Conservation (phyloP, 208 protist genomes). For the Phytomonas sp. region DNA sequence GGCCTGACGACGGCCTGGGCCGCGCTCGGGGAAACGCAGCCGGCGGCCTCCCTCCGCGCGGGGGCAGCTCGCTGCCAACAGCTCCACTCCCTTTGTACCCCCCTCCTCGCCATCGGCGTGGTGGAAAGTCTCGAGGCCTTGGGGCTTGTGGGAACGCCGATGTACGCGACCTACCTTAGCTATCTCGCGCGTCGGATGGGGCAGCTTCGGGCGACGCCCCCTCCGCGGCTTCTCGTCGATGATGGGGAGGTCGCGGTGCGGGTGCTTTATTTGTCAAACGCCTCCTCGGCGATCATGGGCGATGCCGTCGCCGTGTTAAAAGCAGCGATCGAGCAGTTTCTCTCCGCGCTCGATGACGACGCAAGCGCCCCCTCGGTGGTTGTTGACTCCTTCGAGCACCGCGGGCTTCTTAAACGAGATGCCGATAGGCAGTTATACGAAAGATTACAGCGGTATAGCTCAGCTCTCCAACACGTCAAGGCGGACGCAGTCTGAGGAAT, state of each 20-base stretch:
- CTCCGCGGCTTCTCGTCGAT: slow-evolving; percentile 12
- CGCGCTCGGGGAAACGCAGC: slow-evolving; percentile 14
- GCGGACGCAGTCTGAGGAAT: slow-evolving; percentile 3
- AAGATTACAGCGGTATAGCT: slow-evolving; percentile 37
- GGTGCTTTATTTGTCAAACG: slow-evolving; percentile 18
- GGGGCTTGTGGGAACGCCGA: slow-evolving; percentile 10
- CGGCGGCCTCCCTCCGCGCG: too few relatives aligned
- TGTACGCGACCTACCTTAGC: slow-evolving; percentile 16
- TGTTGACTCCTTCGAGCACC: slow-evolving; percentile 30
- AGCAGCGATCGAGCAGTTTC: slow-evolving; percentile 24
- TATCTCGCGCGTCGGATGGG: slow-evolving; percentile 13
- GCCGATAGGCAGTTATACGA: slow-evolving; percentile 17
- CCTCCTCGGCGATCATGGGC: slow-evolving; percentile 5
- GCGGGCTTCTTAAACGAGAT: slow-evolving; percentile 18
- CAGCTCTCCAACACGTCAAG: slow-evolving; percentile 21
- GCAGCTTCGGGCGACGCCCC: not conserved
- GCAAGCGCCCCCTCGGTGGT: not conserved
- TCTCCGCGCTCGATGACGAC: slow-evolving; percentile 15
- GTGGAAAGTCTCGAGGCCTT: slow-evolving; percentile 34
- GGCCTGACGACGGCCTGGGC: slow-evolving; percentile 20
- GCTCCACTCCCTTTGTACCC: slow-evolving; percentile 35
- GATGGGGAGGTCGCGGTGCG: slow-evolving; percentile 22
- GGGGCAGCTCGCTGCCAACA: not conserved
- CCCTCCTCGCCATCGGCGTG: slow-evolving; percentile 24
- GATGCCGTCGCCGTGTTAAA: slow-evolving; percentile 26